Evolutionary conservation across 169 alveolate genomes (phyloP).

Genomic region (Perkinsus chesapeaki): DNA sequence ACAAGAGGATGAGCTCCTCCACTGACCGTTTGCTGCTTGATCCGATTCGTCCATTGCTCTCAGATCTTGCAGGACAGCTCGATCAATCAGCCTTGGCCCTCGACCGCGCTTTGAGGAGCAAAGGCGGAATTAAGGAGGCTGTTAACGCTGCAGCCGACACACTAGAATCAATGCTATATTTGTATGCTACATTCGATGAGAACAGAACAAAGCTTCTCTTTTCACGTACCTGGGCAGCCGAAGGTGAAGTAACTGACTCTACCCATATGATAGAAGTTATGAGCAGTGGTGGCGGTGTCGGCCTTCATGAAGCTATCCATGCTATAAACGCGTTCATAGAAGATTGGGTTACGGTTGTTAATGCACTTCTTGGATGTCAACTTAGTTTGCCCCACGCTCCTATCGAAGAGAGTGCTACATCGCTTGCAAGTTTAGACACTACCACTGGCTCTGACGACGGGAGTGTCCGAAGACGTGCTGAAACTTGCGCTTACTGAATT

Average conservation of each 20-base stretch:
- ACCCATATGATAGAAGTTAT: not conserved
- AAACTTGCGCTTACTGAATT: not conserved
- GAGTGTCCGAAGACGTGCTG: not conserved
- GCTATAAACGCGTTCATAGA: not conserved
- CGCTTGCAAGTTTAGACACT: not conserved
- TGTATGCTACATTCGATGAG: not conserved
- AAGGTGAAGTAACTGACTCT: not conserved
- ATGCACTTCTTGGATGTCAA: not conserved
- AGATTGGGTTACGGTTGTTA: not conserved
- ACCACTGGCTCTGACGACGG: not conserved
- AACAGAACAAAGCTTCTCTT: not conserved
- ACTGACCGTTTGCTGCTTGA: not conserved
- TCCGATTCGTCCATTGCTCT: not conserved
- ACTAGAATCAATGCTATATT: not conserved
- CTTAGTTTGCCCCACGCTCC: not conserved
- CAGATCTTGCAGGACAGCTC: not conserved
- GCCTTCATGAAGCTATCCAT: not conserved
- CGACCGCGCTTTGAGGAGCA: not conserved
- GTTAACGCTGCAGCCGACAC: not conserved
- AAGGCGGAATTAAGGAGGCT: not conserved
- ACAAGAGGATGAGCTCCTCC: not conserved
- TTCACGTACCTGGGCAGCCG: not conserved
- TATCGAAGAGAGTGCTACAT: not conserved
- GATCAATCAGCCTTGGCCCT: not conserved
- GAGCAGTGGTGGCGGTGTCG: not conserved